These are phyloP conservation scores for Sphaerostilbella broomeana DNA, from an alignment of 2,329 filamentous ascomycete genomes.

Conservation along the genomic window DNA sequence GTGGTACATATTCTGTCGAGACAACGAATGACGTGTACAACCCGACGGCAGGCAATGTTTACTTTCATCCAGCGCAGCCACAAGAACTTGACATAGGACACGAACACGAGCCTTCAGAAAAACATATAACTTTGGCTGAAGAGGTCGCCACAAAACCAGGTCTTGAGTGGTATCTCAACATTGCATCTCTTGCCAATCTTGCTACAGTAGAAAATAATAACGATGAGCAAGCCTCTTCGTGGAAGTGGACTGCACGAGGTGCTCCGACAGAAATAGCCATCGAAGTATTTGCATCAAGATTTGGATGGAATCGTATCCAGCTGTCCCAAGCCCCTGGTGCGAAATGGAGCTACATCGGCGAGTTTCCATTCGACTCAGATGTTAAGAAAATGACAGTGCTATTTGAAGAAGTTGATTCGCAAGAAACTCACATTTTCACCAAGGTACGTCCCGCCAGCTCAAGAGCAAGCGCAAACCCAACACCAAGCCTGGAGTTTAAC, in stretches of 20 bases:
- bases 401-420: slow-evolving; percentile 29
- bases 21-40: slow-evolving; percentile 25
- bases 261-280: slow-evolving; percentile 52
- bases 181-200: slow-evolving; percentile 55
- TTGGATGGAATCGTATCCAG: slow-evolving; percentile 34
- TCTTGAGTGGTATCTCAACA: slow-evolving; percentile 47
- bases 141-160: slow-evolving; percentile 28
- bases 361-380: slow-evolving; percentile 52
- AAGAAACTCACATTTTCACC: slow-evolving; percentile 41
- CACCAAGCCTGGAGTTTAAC: not conserved
- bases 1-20: slow-evolving; percentile 28
- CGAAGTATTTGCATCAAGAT: slow-evolving; percentile 50
- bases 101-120: slow-evolving; percentile 9
- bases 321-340: slow-evolving; percentile 19
- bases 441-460: slow-evolving; percentile 29
- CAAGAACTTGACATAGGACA: slow-evolving; percentile 9
- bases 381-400: slow-evolving; percentile 55
- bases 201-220: slow-evolving; percentile 47
- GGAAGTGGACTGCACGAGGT: slow-evolving; percentile 37
- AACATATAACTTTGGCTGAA: slow-evolving; percentile 29
- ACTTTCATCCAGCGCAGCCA: slow-evolving; percentile 15
- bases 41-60: slow-evolving; percentile 20
- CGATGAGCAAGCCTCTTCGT: slow-evolving; percentile 19
- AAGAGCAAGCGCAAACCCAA: not conserved
- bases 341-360: slow-evolving; percentile 37